Base-by-base conservation (phyloP, 768 basidiomycete genomes). In the Tricholoma saponaceum region DNA sequence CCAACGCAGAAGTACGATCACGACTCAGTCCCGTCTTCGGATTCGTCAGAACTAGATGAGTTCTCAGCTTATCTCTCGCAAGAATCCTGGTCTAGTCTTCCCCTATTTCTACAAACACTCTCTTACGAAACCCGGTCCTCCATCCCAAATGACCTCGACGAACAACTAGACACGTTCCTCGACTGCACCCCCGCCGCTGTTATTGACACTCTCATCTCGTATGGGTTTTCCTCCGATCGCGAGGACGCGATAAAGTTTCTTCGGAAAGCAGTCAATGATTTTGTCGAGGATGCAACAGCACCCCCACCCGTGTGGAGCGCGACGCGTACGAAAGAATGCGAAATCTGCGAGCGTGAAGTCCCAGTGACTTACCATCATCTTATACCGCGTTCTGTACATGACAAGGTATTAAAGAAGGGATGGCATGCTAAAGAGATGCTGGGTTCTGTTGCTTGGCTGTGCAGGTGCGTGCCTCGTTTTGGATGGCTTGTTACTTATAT, bases 1-100 rank as follows among this genome's bases (percentile, higher is more conserved):
- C 8, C 8, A 9, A 10, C 30, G 30, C 30, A 32, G 7, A 32
- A 47, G 60, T 73, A 18, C 65, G 64, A 13, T 62, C 71, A 23
- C 61, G 35, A 52, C 62, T 3, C 59, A 56, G 18, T 52, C 51
- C 8, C 57, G 65, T 33, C 50, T 54, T 32, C 60, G 62, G 66
- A 64, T 41, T 63, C 67, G 8, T 63, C 64, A 30, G 69, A 32
- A 8, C 71, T 85, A 1, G 79, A 81, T 66, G 84, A 86, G 1
- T 84, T 84, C 62, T 68, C 76, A 0, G 72, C 73, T 0, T 86
- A 82, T 60, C 76, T 85, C 8, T 79, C 80, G 2, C 58, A 69
- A 3, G 83, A 84, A 66, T 66, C 76, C 4, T 85, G 83, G 82
- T 58, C 72, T 13, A 63, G 67, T 8, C 67, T 84, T 4, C 16